Evolutionary conservation across 2,329 filamentous ascomycete genomes (phyloP).

Genomic region (Passalora sequoiae): DNA sequence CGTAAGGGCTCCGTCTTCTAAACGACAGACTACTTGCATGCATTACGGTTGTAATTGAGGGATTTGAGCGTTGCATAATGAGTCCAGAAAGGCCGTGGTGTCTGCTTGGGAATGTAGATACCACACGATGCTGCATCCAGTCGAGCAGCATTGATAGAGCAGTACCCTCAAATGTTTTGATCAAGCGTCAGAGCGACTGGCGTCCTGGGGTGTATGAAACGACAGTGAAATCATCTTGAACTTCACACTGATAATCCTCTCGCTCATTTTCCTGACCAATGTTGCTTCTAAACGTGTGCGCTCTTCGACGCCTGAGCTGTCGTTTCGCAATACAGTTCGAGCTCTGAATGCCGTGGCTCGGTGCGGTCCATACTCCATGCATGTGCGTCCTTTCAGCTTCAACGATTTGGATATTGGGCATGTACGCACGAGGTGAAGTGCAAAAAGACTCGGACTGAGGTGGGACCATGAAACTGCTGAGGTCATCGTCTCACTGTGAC

Average conservation of each 20-base stretch:
- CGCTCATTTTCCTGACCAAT: neutral
- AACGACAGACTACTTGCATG: conserved; percentile 11
- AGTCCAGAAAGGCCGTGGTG: conserved; percentile 3
- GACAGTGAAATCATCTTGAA: neutral
- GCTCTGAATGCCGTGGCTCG: too few species aligned
- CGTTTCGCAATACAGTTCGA: too few species aligned
- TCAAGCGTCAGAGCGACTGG: neutral
- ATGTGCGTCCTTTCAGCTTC: too few species aligned
- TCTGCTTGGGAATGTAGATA: conserved; percentile 2
- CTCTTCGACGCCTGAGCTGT: too few species aligned
- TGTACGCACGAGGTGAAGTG: neutral
- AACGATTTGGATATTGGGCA: too few species aligned
- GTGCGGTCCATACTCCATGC: too few species aligned
- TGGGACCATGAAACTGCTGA: neutral
- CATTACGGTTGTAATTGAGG: conserved; percentile 9
- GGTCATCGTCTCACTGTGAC: neutral
- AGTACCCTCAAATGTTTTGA: neutral
- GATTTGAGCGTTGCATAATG: conserved; percentile 5
- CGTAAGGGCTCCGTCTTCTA: conserved; percentile 35
- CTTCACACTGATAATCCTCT: neutral
- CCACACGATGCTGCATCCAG: neutral
- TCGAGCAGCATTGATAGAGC: neutral
- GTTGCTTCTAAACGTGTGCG: neutral
- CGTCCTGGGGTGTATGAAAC: neutral
- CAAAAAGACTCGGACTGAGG: neutral